Percentiles rank a stretch among this genome's conserved stretches.
phyloP scores from a whole-genome alignment of 805 yeast genomes.

The Isabelozyma rhagii region DNA sequence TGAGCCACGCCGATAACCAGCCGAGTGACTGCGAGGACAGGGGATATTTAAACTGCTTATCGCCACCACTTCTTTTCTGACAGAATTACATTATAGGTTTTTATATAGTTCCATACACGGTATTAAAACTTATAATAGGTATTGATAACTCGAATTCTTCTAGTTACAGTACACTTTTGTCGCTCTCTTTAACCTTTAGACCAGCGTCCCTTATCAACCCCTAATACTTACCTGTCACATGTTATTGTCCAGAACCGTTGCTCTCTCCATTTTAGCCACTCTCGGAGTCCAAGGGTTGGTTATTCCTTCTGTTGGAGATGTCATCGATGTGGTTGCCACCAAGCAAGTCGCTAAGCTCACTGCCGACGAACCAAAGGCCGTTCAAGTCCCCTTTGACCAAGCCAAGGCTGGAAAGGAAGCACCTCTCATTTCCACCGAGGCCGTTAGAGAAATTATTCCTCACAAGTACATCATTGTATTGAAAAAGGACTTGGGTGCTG shows the following conservation, averaged over 20 bases:
- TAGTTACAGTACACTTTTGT: background rate
- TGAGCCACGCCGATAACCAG: background rate
- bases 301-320: constrained; percentile 52
- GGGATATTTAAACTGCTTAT: background rate
- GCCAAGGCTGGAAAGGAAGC: constrained; percentile 1
- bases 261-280: constrained; percentile 40
- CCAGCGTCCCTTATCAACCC: background rate
- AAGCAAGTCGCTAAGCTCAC: constrained; percentile 3
- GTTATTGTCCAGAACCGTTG: constrained; percentile 41
- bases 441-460: constrained; percentile 53
- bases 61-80: background rate
- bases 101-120: background rate
- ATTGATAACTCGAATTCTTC: background rate
- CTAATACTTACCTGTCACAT: constrained; percentile 9
- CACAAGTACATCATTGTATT: constrained; percentile 84
- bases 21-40: background rate
- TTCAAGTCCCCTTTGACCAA: background rate
- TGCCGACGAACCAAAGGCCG: background rate
- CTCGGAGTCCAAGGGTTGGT: constrained; percentile 48
- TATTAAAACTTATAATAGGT: background rate
- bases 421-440: constrained; percentile 46
- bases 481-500: constrained; percentile 57
- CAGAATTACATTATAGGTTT: background rate
- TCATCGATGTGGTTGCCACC: constrained; percentile 34
- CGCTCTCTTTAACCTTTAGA: background rate